phyloP scores from a whole-genome alignment of 805 yeast species.

The Candida succiphila region DNA sequence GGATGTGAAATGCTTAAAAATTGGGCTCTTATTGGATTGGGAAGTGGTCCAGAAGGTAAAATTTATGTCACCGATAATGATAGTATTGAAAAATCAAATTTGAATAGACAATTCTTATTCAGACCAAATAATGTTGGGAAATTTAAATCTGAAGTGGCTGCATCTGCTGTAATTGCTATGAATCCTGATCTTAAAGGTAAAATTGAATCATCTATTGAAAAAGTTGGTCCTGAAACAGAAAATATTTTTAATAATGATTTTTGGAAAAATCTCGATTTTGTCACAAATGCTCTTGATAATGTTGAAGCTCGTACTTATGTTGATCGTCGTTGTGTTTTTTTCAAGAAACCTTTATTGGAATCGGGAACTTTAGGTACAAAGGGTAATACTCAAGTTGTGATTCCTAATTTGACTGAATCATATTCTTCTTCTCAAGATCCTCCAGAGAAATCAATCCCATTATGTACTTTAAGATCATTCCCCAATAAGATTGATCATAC shows the following conservation, averaged over 20 bases:
- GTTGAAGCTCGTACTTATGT: slow-evolving; percentile 97
- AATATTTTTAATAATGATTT: slow-evolving; percentile 73
- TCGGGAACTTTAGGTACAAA: slow-evolving; percentile 97
- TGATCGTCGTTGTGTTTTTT: slow-evolving; percentile 93
- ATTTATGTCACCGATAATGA: slow-evolving; percentile 88
- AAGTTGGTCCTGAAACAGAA: slow-evolving; percentile 92
- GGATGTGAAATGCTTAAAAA: slow-evolving; percentile 98
- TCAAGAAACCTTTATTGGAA: slow-evolving; percentile 82
- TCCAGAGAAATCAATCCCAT: slow-evolving; percentile 94
- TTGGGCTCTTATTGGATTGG: slow-evolving; percentile 96
- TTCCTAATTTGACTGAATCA: slow-evolving; percentile 90
- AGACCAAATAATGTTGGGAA: slow-evolving; percentile 91
- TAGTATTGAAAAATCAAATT: slow-evolving; percentile 88
- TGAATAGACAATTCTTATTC: slow-evolving; percentile 93
- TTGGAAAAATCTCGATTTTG: slow-evolving; percentile 80
- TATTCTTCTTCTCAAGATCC: slow-evolving; percentile 97
- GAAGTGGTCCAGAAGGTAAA: slow-evolving; percentile 82
- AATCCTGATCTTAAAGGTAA: slow-evolving; percentile 76
- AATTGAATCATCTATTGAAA: slow-evolving; percentile 68
- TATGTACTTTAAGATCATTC: slow-evolving; percentile 94
- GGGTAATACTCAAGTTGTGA: slow-evolving; percentile 95
- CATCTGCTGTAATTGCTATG: slow-evolving; percentile 73
- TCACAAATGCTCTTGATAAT: slow-evolving; percentile 94
- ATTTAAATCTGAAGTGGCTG: slow-evolving; percentile 85
- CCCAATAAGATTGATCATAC: slow-evolving; percentile 98